Conservation (phyloP, 2,329 filamentous ascomycete genomes). For the Penicillium sp. region DNA sequence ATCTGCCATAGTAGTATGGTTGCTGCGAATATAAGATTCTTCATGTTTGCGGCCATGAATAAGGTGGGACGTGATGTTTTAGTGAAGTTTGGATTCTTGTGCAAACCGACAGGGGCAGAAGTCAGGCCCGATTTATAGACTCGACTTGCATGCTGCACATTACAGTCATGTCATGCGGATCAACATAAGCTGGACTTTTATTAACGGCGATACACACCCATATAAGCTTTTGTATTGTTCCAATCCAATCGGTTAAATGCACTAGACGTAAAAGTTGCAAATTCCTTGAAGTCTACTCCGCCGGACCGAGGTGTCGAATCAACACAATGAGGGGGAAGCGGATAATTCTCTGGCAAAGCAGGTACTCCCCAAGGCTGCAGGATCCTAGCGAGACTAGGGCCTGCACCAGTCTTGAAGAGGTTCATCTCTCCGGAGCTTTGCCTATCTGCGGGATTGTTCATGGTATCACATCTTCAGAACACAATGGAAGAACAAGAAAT, state of each 20-base stretch:
- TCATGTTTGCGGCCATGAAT: neutral
- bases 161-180: neutral
- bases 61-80: neutral
- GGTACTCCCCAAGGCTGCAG: neutral
- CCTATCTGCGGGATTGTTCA: constrained; percentile 6
- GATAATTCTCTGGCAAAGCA: neutral
- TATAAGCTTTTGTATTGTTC: neutral
- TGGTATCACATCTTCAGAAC: constrained; percentile 6
- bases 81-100: neutral
- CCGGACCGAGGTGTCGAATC: neutral
- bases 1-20: constrained; percentile 14
- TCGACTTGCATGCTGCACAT: neutral
- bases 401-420: constrained; percentile 13
- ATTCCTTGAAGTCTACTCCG: neutral
- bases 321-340: neutral
- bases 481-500: neutral
- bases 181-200: neutral
- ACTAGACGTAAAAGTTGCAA: neutral
- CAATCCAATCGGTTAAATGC: constrained; percentile 3
- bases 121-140: constrained; percentile 4
- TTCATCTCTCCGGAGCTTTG: constrained; percentile 10
- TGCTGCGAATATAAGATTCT: neutral
- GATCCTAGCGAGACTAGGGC: neutral
- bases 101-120: neutral
- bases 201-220: neutral